phyloP scores from a whole-genome alignment of 345 rosid genomes.

The Brassica nigra region DNA sequence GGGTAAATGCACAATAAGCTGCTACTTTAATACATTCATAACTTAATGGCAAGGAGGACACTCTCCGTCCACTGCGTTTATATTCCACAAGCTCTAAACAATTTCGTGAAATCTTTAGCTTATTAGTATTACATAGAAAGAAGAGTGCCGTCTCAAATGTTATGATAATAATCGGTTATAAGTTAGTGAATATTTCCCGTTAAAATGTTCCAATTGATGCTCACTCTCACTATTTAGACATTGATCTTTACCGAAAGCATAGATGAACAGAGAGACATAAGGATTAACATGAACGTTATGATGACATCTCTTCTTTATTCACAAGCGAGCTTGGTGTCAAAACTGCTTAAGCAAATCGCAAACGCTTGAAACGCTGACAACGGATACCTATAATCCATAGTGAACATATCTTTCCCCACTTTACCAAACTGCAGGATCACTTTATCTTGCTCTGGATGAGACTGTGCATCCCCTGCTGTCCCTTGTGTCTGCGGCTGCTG shows the following conservation, averaged over 20 bases:
- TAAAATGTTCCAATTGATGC: constrained; percentile 17
- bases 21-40: no score
- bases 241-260: constrained; percentile 18
- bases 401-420: constrained; percentile 96
- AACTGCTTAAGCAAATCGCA: constrained; percentile 98
- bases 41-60: no score
- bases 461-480: constrained; percentile 41
- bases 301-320: constrained; percentile 51
- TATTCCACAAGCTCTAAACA: neutral
- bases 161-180: neutral
- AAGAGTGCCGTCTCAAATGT: neutral
- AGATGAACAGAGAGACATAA: constrained; percentile 10
- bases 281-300: constrained; percentile 34
- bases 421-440: constrained; percentile 94
- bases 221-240: constrained; percentile 22
- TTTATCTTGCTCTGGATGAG: constrained; percentile 71
- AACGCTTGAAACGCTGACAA: constrained; percentile 96
- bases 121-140: neutral
- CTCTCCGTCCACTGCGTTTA: neutral
- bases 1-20: no score
- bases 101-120: neutral
- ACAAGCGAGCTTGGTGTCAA: constrained; percentile 98
- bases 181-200: neutral
- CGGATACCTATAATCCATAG: constrained; percentile 95
- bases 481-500: constrained; percentile 41